Conservation (phyloP, 2,329 filamentous ascomycete species). For the Decorospora gaudefroyi region DNA sequence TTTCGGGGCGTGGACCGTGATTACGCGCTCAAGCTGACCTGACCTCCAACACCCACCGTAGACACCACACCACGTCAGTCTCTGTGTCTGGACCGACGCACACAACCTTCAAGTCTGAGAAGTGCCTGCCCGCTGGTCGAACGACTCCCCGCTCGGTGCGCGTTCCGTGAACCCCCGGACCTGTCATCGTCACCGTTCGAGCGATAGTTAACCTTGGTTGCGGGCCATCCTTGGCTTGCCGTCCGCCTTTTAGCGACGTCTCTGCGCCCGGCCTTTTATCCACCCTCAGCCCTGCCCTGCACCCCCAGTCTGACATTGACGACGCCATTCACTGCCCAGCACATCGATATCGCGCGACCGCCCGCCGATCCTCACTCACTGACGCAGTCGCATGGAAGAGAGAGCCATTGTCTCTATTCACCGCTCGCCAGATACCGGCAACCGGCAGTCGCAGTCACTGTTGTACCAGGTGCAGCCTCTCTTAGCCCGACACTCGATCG, state of each 20-base stretch:
- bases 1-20: too few relatives aligned
- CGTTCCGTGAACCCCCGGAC: background rate
- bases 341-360: conserved; percentile 14
- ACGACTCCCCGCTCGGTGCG: background rate
- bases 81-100: too few relatives aligned
- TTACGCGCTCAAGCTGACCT: too few relatives aligned
- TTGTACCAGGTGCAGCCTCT: too few relatives aligned
- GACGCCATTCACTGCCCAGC: conserved; percentile 1
- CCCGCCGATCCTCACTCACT: conserved; percentile 12
- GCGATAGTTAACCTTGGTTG: conserved; percentile 4
- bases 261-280: conserved; percentile 12
- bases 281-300: conserved; percentile 7
- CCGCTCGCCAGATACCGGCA: conserved; percentile 24
- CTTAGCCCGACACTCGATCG: conserved; percentile 25
- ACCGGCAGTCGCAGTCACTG: conserved; percentile 17
- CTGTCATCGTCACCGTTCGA: too few relatives aligned
- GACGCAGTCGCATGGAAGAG: conserved; percentile 38
- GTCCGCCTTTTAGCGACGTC: conserved; percentile 10
- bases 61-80: too few relatives aligned
- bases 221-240: conserved; percentile 9
- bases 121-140: background rate
- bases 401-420: conserved; percentile 18
- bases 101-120: too few relatives aligned
- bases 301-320: conserved; percentile 1
- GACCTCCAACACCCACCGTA: too few relatives aligned